Evolutionary conservation across 345 rosid species (phyloP).

Genomic region (Eucalyptus regnans): DNA sequence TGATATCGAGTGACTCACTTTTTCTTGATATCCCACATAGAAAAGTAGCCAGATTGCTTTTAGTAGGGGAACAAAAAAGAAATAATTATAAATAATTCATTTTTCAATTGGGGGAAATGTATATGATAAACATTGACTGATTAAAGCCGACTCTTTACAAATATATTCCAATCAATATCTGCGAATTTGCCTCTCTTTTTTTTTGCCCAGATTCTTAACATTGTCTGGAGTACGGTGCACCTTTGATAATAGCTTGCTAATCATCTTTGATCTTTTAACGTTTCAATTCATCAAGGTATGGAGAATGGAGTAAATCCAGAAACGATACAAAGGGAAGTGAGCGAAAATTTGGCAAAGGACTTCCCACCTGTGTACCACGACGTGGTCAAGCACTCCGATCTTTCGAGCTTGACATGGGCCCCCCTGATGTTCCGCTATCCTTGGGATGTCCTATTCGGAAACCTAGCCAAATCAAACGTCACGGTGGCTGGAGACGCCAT

Average conservation of each 20-base stretch:
- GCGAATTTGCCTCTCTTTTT: neutral
- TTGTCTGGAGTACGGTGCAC: neutral
- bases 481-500: slow-evolving; percentile 36
- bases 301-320: neutral
- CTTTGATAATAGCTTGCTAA: neutral
- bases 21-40: neutral
- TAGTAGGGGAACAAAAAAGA: neutral
- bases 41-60: neutral
- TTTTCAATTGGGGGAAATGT: neutral
- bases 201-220: neutral
- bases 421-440: slow-evolving; percentile 16
- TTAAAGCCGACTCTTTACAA: neutral
- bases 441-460: slow-evolving; percentile 18
- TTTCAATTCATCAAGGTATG: neutral
- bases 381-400: slow-evolving; percentile 2
- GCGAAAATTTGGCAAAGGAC: neutral
- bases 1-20: neutral
- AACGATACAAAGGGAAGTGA: slow-evolving; percentile 6
- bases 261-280: neutral
- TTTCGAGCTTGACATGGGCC: slow-evolving; percentile 13
- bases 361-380: slow-evolving; percentile 10
- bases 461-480: slow-evolving; percentile 11
- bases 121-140: neutral
- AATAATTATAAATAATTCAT: neutral
- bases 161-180: neutral